Evolutionary conservation across 2,329 filamentous ascomycete genomes (phyloP), one percentile per base, ranked within the genome.

Genomic region (Botrytis tulipae): DNA sequence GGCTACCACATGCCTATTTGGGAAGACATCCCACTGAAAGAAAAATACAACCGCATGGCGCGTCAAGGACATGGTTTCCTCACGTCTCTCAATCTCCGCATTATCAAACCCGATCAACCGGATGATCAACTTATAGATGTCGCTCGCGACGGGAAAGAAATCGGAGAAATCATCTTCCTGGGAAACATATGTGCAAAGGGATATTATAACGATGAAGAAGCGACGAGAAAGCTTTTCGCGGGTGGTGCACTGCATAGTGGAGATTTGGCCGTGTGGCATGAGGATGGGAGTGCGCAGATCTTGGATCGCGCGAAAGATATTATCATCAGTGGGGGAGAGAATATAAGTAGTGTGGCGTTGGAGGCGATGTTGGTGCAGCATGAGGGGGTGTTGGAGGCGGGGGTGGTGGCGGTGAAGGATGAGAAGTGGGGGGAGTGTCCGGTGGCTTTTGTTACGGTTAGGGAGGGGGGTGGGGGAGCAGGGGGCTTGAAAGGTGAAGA

Each of bases 291-390:
- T 73, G 91, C 94, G 62, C 94, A 98, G 84, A 97, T 99, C 76
- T 85, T 97, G 74, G 96, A 99, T 83, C 88, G 96, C 32, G 93
- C 94, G 22, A 99, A 99, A 85, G 96, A 99, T 81, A 98, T 99
- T 71, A 99, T 99, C 80, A 99, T 99, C 76, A 97, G 93, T 71
- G 93, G 95, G 65, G 96, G 96, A 73, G 96, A 99, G 83, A 99
- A 99, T 82, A 98, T 99, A 75, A 97, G 93, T 4, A 97, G 93
- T 0, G 92, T 99, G 1, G 94, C 96, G 0, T 87, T 99, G 5
- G 96, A 99, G 83, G 90, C 91, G 74, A 93, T 97, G 90, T 87
- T 99, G 1, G 92, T 92, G 9, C 91, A 93, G 67, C 96, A 99
- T 81, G 94, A 95, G 0, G 90, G 93, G 77, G 89, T 99, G 54